These are phyloP conservation scores for Jaapia argillacea DNA, from an alignment of 768 basidiomycete genomes.

Conservation along the genomic window DNA sequence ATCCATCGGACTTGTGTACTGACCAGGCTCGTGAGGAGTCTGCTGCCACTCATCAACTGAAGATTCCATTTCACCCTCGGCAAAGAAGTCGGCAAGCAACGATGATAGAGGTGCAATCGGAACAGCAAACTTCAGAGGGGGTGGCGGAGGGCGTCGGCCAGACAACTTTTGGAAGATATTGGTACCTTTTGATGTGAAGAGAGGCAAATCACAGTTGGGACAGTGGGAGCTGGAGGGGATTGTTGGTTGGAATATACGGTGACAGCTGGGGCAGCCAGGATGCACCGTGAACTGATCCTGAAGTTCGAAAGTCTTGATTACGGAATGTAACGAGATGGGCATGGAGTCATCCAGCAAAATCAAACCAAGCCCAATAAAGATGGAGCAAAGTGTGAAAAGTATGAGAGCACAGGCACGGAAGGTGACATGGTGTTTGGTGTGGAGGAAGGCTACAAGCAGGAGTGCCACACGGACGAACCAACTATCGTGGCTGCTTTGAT, in stretches of 20 bases:
- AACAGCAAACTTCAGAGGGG: not conserved
- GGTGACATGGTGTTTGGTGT: slow-evolving; percentile 13
- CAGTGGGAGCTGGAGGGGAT: not conserved
- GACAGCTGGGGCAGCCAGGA: not conserved
- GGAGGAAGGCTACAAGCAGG: slow-evolving; percentile 11
- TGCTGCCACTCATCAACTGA: not conserved
- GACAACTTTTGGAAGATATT: not conserved
- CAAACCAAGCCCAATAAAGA: slow-evolving; percentile 5
- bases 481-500: slow-evolving; percentile 4
- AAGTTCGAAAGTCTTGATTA: not conserved
- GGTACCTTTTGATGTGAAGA: not conserved
- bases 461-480: slow-evolving; percentile 11
- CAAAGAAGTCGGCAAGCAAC: not conserved
- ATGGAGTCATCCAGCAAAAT: not conserved
- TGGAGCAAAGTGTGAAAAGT: slow-evolving; percentile 6
- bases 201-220: not conserved
- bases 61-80: not conserved
- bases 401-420: slow-evolving; percentile 12
- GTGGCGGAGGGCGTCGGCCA: not conserved
- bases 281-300: not conserved
- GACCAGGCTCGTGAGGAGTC: not conserved
- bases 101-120: not conserved
- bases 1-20: not conserved
- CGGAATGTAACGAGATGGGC: not conserved
- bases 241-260: not conserved